These are phyloP conservation scores for Solanum appendiculatum DNA, from an alignment of 257 asterid genomes.

Conservation along the genomic window DNA sequence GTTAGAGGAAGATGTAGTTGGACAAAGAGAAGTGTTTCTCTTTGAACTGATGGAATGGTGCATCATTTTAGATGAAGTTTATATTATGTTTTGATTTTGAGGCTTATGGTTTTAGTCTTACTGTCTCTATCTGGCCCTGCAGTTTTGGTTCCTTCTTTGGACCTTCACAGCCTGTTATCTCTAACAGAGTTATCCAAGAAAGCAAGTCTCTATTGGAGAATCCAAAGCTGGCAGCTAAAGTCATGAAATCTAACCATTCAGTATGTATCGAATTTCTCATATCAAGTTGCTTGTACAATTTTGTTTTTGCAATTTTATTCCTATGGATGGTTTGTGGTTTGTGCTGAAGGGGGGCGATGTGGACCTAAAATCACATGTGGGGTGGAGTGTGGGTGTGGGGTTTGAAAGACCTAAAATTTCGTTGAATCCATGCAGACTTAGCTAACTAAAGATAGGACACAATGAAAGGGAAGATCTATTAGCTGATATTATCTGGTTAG, in stretches of 20 bases:
- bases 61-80: not conserved
- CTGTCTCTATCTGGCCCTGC: slow-evolving; percentile 9
- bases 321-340: not conserved
- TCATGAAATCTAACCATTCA: slow-evolving; percentile 22
- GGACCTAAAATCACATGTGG: not conserved
- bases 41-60: not conserved
- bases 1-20: not conserved
- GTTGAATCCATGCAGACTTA: not conserved
- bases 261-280: slow-evolving; percentile 25
- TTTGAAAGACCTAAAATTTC: not conserved
- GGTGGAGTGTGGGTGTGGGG: not conserved
- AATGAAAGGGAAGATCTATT: not conserved
- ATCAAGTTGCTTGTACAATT: not conserved
- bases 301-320: not conserved
- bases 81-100: not conserved
- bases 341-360: not conserved
- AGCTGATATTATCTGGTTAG: not conserved
- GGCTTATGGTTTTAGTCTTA: not conserved
- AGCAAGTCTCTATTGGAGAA: slow-evolving; percentile 88
- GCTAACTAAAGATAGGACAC: not conserved
- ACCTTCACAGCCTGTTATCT: slow-evolving; percentile 87
- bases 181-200: slow-evolving; percentile 92
- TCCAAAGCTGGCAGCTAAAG: slow-evolving; percentile 63
- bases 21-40: not conserved
- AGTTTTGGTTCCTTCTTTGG: slow-evolving; percentile 98